Evolutionary conservation across 805 yeast species (phyloP), one percentile per base, ranked within the genome.

Genomic region (Ogataea paraovalis): DNA sequence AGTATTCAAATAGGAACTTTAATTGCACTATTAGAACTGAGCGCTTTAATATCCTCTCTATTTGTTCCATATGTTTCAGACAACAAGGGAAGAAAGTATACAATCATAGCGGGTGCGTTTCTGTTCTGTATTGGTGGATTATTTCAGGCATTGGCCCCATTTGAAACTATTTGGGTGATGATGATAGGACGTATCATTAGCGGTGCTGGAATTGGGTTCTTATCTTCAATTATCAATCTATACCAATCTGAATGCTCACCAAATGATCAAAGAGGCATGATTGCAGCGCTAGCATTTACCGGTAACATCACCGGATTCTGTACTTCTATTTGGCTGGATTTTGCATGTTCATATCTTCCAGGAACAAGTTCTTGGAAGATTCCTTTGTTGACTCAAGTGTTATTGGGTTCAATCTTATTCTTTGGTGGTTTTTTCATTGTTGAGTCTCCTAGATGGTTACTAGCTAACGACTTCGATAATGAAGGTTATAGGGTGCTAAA

Each of bases 241-340:
- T 89, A 87, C 66, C 96, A 88, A 63, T 82, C 91, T 43, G 97
- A 89, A 61, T 87, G 90, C 43, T 80, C 91, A 6, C 96, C 96
- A 1, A 85, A 90, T 21, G 87, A 87, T 59, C 87, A 86, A 55
- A 75, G 96, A 60, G 96, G 96, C 2, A 78, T 80, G 58, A 71
- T 88, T 45, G 96, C 92, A 3, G 87, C 96, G 61, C 85, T 88
- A 33, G 95, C 89, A 62, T 90, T 88, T 66, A 83, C 95, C 0
- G 95, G 96, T 10, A 89, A 88, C 66, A 82, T 89, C 39, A 61
- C 82, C 5, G 97, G 96, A 5, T 90, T 88, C 64, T 77, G 87
- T 2, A 70, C 84, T 19, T 83, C 94, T 42, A 92, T 89, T 21
- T 89, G 96, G 96, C 82, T 87, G 3, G 96, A 87, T 67, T 90